Percentiles rank a stretch among this genome's conserved stretches.
phyloP scores from a whole-genome alignment of 1,284 basidiomycete species.

The Thelephora terrestris region DNA sequence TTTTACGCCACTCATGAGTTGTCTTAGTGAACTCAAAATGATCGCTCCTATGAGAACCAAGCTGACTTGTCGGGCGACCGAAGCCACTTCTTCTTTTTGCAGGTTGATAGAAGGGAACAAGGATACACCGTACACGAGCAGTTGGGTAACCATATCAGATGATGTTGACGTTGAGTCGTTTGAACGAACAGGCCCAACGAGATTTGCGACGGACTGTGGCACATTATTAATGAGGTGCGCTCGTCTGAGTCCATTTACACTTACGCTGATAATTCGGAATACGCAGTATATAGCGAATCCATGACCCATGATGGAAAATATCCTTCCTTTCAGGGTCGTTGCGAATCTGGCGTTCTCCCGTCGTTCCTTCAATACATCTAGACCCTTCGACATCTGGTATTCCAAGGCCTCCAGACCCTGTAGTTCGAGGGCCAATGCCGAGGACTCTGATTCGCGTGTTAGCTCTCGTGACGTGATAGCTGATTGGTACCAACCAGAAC shows the following conservation, averaged over 20 bases:
- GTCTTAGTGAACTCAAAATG: constrained; percentile 57
- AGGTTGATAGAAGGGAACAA: constrained; percentile 31
- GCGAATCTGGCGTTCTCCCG: constrained; percentile 41
- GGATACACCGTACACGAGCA: constrained; percentile 42
- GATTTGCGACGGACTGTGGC: constrained; percentile 45
- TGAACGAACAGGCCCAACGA: constrained; percentile 35
- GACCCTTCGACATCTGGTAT: constrained; percentile 53
- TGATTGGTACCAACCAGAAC: constrained; percentile 10
- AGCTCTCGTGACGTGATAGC: constrained; percentile 23
- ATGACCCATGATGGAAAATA: constrained; percentile 37
- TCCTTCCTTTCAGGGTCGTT: constrained; percentile 42
- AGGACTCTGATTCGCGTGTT: constrained; percentile 22
- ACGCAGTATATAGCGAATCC: constrained; percentile 62
- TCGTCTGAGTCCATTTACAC: constrained; percentile 18
- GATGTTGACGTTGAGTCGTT: constrained; percentile 30
- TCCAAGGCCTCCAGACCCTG: constrained; percentile 57
- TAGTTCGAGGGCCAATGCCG: constrained; percentile 38
- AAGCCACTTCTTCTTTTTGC: constrained; percentile 30
- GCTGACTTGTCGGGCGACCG: constrained; percentile 56
- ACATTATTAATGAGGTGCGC: not conserved
- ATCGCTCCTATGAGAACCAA: constrained; percentile 61
- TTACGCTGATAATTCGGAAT: constrained; percentile 51
- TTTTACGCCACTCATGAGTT: constrained; percentile 56
- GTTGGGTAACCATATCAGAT: constrained; percentile 50
- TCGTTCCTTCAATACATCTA: constrained; percentile 39